Base-by-base conservation (phyloP, 108 stramenopile genomes). In the Phaeodactylum tricornutum region DNA sequence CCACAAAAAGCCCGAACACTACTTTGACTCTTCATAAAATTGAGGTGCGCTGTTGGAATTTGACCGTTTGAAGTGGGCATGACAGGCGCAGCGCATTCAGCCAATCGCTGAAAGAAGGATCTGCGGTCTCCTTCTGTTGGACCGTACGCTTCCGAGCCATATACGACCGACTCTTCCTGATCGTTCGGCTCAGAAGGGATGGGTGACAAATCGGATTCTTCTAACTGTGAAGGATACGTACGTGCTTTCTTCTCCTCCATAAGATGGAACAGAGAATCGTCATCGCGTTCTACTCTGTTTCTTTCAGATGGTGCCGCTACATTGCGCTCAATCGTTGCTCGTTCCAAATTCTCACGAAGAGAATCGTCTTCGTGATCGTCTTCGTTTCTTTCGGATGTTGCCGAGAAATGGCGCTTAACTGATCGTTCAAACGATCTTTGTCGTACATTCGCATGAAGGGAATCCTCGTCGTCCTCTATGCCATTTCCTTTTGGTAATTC, bases 21-120 rank as follows among this genome's bases (percentile, higher is more conserved):
- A 16, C 26, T 30, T 15, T 30, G 26, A 29, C 16, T 27, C 26
- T 27, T 26, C 37, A 52, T 21, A 19, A 52, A 52, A 3, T 34
- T 19, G 14, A 52, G 49, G 16, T 52, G 50, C 2, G 50, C 32
- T 9, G 37, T 26, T 16, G 50, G 50, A 16, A 52, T 31, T 22
- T 22, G 22, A 23, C 27, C 45, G 30, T 26, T 53, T 42, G 14
- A 14, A 29, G 32, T 56, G 7, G 59, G 47, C 47, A 67, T 53
- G 24, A 72, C 66, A 2, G 81, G 77, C 20, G 68, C 76, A 23
- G 74, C 66, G 37, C 76, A 75, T 12, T 71, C 81, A 46, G 61
- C 68, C 29, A 72, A 61, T 28, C 62, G 71, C 34, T 63, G 64
- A 43, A 64, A 56, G 43, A 70, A 75, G 0, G 49, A 28, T 15